Conservation (phyloP, 768 basidiomycete species). For the Boletales sp. region DNA sequence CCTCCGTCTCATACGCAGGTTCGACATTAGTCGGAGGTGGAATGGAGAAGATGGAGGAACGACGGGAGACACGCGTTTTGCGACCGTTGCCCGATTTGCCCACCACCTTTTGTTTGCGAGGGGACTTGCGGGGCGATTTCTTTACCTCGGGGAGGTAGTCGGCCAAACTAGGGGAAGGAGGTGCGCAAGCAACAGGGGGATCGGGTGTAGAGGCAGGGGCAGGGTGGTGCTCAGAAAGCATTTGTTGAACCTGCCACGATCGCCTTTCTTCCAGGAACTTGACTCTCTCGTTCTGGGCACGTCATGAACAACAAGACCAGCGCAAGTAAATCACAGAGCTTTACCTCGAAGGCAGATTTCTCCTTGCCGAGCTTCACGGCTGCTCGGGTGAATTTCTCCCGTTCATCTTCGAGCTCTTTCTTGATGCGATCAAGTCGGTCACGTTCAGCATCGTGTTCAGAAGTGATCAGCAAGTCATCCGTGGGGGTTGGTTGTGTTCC, state of each 20-base stretch:
- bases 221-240: conserved; percentile 55
- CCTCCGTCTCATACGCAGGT: conserved; percentile 52
- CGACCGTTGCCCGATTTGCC: conserved; percentile 44
- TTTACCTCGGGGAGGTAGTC: conserved; percentile 28
- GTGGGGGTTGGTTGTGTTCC: conserved; percentile 33
- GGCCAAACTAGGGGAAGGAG: conserved; percentile 20
- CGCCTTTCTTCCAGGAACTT: conserved; percentile 66
- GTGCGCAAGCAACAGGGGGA: conserved; percentile 19
- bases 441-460: conserved; percentile 51
- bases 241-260: conserved; percentile 65
- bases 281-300: conserved; percentile 53
- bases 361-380: conserved; percentile 62
- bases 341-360: conserved; percentile 63
- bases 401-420: conserved; percentile 61
- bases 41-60: conserved; percentile 41
- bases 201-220: conserved; percentile 30
- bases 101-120: conserved; percentile 42
- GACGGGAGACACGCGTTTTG: conserved; percentile 45
- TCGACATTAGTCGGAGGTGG: conserved; percentile 33
- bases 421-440: conserved; percentile 50
- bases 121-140: conserved; percentile 44
- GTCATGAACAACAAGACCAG: conserved; percentile 1
- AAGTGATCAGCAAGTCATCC: conserved; percentile 47
- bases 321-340: not conserved
- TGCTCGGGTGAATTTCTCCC: conserved; percentile 60